phyloP scores from a whole-genome alignment of 2,329 filamentous ascomycete species.

The Botrytis aclada region DNA sequence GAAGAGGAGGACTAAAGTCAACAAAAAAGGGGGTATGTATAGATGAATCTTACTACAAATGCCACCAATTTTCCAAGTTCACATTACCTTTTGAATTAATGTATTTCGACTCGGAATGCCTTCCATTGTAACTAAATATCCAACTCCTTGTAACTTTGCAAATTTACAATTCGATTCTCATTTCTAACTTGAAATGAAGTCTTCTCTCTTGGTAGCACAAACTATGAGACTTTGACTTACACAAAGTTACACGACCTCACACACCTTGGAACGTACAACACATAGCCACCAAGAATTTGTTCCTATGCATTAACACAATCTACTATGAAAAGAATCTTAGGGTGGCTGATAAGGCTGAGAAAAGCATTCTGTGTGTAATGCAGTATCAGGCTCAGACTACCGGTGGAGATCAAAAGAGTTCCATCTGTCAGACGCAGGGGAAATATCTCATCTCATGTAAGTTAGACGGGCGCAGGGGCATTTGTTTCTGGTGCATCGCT shows the following conservation, averaged over 20 bases:
- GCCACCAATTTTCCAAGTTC: not conserved
- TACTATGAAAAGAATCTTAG: not conserved
- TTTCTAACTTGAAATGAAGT: not conserved
- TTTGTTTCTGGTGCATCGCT: not conserved
- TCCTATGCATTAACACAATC: not conserved
- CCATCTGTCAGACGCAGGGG: not conserved
- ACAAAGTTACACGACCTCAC: not conserved
- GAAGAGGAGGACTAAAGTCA: not conserved
- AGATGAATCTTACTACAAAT: not conserved
- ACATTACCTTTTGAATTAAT: not conserved
- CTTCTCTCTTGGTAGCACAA: not conserved
- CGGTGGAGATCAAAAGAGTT: not conserved
- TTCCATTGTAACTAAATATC: not conserved
- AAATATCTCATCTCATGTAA: constrained; percentile 7
- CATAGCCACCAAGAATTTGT: not conserved
- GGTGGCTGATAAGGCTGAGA: constrained; percentile 5
- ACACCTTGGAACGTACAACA: not conserved
- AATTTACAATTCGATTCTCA: not conserved
- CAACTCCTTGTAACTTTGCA: not conserved
- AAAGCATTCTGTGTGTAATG: not conserved
- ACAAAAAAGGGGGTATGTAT: not conserved
- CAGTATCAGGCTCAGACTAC: not conserved
- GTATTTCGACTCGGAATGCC: not conserved
- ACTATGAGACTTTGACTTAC: not conserved
- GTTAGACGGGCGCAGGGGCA: not conserved